Conservation (phyloP, 176 grass and related monocot species). For the Ensete glaucum region DNA sequence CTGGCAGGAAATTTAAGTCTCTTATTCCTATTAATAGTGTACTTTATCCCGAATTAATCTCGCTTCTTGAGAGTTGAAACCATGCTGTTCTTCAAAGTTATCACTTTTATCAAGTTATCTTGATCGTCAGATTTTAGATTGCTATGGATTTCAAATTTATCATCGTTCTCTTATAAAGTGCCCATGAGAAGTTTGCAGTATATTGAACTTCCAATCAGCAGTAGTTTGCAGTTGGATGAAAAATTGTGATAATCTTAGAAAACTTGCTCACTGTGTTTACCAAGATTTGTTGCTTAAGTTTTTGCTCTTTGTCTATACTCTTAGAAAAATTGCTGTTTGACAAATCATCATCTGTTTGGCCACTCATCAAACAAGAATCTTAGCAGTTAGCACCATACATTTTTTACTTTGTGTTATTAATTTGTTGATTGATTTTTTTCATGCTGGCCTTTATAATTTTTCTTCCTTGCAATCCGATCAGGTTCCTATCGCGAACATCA, state of each 20-base stretch:
- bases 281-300: not conserved
- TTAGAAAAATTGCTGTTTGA: not conserved
- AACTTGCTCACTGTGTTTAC: not conserved
- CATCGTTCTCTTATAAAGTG: too few species aligned
- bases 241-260: not conserved
- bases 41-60: not conserved
- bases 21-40: too few species aligned
- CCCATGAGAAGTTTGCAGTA: not conserved
- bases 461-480: conserved; percentile 18
- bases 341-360: not conserved
- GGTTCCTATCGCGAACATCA: conserved; percentile 95
- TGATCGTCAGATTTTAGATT: too few species aligned
- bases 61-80: not conserved
- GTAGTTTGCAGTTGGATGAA: not conserved
- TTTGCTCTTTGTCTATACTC: not conserved
- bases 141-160: too few species aligned
- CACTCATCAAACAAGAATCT: not conserved
- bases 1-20: too few species aligned
- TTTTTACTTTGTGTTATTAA: not conserved
- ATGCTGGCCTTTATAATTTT: not conserved
- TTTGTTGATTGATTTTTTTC: not conserved
- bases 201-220: not conserved
- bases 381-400: not conserved
- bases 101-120: not conserved
- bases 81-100: not conserved